These are phyloP conservation scores for Senecio squalidus DNA, from an alignment of 140 eudicot genomes.

Conservation along the genomic window DNA sequence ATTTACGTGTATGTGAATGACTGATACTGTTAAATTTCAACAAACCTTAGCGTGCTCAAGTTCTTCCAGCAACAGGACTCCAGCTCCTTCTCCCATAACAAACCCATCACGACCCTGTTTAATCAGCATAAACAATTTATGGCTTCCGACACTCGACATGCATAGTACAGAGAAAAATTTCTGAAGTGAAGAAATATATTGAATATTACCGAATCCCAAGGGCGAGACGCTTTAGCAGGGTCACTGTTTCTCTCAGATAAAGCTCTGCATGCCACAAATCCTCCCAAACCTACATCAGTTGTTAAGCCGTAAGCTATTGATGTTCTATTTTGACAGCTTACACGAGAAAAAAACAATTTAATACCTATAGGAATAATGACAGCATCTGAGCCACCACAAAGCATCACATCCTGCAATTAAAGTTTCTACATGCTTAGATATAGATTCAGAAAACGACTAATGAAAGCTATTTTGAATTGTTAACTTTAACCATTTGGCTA, in stretches of 20 bases:
- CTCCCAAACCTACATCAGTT: constrained; percentile 81
- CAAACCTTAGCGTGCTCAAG: constrained; percentile 88
- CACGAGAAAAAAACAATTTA: background rate
- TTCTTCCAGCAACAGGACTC: constrained; percentile 78
- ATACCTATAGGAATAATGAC: constrained; percentile 93
- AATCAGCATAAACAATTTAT: background rate
- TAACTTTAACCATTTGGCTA: background rate
- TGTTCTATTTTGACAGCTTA: background rate
- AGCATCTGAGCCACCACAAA: constrained; percentile 98
- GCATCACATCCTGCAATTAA: constrained; percentile 91
- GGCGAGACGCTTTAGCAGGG: constrained; percentile 98
- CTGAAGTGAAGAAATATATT: too few relatives aligned
- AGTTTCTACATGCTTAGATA: constrained; percentile 23
- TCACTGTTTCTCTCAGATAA: constrained; percentile 87
- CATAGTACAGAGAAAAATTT: constrained; percentile 7
- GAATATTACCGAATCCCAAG: constrained; percentile 87
- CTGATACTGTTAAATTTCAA: background rate
- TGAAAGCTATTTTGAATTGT: background rate
- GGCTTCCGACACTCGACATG: background rate
- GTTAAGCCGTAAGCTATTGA: constrained; percentile 10
- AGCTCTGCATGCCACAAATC: constrained; percentile 94
- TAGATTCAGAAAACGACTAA: background rate
- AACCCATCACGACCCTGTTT: constrained; percentile 93
- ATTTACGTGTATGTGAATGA: background rate
- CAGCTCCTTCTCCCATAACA: constrained; percentile 96